Evolutionary conservation across 495 filamentous ascomycete species (phyloP).

Genomic region (Cercophora sp.): DNA sequence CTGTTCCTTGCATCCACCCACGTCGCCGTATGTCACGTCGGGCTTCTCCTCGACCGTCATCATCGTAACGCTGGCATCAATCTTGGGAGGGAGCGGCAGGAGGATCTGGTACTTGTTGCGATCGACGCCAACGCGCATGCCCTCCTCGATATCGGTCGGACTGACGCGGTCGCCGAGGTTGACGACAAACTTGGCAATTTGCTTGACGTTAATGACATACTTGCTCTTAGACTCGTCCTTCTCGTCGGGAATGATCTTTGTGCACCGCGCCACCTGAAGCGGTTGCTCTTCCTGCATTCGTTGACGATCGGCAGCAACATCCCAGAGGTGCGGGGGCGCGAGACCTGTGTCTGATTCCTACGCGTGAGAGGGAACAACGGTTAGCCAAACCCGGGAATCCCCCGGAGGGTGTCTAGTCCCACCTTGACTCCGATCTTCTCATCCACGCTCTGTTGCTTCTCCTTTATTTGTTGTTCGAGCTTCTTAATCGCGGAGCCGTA

Average conservation of each 20-base stretch:
- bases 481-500: slow-evolving; percentile 90
- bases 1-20: slow-evolving; percentile 98
- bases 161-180: slow-evolving; percentile 95
- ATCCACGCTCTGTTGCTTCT: slow-evolving; percentile 91
- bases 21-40: slow-evolving; percentile 97
- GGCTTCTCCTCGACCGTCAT: slow-evolving; percentile 99
- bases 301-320: slow-evolving; percentile 94
- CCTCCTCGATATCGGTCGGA: slow-evolving; percentile 98
- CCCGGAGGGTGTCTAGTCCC: not conserved
- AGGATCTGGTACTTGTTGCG: slow-evolving; percentile 99
- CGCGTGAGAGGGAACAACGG: not conserved
- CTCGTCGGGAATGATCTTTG: slow-evolving; percentile 97
- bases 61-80: slow-evolving; percentile 98
- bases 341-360: slow-evolving; percentile 99
- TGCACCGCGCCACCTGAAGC: slow-evolving; percentile 94
- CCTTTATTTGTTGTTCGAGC: slow-evolving; percentile 97
- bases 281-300: slow-evolving; percentile 98
- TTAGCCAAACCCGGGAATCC: slow-evolving; percentile 2
- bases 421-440: slow-evolving; percentile 84
- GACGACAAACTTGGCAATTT: slow-evolving; percentile 99
- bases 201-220: slow-evolving; percentile 99
- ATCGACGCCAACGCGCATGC: slow-evolving; percentile 97
- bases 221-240: slow-evolving; percentile 97
- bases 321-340: slow-evolving; percentile 97
- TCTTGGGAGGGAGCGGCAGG: slow-evolving; percentile 94